A percentile compares a stretch with the other conserved stretches of the same genome.
Conservation (phyloP, 306 rosid species). For the Macrotyloma uniflorum region DNA sequence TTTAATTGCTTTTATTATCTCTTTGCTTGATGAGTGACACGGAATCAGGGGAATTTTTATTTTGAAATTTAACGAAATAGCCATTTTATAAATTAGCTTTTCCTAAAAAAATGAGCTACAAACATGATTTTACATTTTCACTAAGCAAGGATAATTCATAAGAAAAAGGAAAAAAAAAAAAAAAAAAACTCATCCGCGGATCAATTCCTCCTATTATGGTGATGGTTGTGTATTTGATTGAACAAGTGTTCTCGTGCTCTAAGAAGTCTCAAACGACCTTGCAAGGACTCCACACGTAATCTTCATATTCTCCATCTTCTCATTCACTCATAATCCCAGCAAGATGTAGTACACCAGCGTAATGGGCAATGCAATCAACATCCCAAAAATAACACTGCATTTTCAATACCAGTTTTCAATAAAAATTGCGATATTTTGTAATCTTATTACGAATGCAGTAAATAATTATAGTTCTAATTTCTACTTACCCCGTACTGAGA, state of each 20-base stretch:
- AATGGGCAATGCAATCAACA: conserved; percentile 89
- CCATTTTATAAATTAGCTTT: conserved; percentile 48
- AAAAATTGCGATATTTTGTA: too few species aligned
- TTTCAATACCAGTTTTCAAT: too few species aligned
- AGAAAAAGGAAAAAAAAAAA: not conserved
- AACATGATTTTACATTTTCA: conserved; percentile 59
- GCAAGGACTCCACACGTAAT: conserved; percentile 38
- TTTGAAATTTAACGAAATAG: conserved; percentile 28
- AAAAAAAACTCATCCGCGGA: conserved; percentile 33
- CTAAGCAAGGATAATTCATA: conserved; percentile 44
- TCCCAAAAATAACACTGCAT: conserved; percentile 95
- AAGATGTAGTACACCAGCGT: conserved; percentile 90
- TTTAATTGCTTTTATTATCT: not conserved
- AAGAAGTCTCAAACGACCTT: conserved; percentile 35
- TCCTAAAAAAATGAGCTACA: conserved; percentile 34
- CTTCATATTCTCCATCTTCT: conserved; percentile 31
- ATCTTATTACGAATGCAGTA: not conserved
- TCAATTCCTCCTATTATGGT: conserved; percentile 29
- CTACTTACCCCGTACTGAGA: conserved; percentile 81
- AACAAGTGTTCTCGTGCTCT: conserved; percentile 7
- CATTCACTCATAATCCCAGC: conserved; percentile 66
- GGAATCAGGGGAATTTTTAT: conserved; percentile 28
- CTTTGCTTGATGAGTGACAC: not conserved
- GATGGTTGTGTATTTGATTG: conserved; percentile 34
- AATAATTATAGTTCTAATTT: not conserved